Conservation (phyloP, 257 asterid species). For the Lycium ferocissimum region DNA sequence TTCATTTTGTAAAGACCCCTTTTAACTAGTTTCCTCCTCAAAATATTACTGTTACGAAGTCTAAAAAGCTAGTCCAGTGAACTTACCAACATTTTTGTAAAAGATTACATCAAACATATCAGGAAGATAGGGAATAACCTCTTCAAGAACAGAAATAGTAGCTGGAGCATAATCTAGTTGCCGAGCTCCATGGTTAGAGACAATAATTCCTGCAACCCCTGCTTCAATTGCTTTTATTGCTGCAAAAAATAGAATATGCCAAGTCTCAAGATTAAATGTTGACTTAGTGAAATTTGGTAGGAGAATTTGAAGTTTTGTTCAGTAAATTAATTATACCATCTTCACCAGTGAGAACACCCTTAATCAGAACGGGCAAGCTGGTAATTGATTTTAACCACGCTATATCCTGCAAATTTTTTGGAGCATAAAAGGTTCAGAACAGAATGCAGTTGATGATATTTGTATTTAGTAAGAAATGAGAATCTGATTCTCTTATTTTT, state of each 20-base stretch:
- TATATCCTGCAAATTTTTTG: constrained; percentile 56
- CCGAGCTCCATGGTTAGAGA: constrained; percentile 77
- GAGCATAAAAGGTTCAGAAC: not conserved
- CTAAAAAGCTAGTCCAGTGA: not conserved
- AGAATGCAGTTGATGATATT: not conserved
- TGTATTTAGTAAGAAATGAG: not conserved
- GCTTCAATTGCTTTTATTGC: constrained; percentile 66
- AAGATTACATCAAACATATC: not conserved
- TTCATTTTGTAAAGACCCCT: too few relatives aligned
- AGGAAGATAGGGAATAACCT: constrained; percentile 40
- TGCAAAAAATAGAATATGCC: constrained; percentile 35
- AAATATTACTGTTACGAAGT: not conserved
- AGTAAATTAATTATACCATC: constrained; percentile 47
- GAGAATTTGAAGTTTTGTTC: not conserved
- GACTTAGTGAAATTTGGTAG: too few relatives aligned
- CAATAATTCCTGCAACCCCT: constrained; percentile 63
- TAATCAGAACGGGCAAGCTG: constrained; percentile 60
- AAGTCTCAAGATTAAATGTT: not conserved
- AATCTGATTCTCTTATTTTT: not conserved
- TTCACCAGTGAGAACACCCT: constrained; percentile 71
- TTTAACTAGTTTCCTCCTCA: too few relatives aligned
- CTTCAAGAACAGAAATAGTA: constrained; percentile 68
- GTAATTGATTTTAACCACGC: constrained; percentile 71
- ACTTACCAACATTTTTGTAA: not conserved
- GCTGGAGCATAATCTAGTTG: constrained; percentile 69